Base-by-base conservation (phyloP, 176 grass and related monocot genomes). In the Microstegium vimineum region DNA sequence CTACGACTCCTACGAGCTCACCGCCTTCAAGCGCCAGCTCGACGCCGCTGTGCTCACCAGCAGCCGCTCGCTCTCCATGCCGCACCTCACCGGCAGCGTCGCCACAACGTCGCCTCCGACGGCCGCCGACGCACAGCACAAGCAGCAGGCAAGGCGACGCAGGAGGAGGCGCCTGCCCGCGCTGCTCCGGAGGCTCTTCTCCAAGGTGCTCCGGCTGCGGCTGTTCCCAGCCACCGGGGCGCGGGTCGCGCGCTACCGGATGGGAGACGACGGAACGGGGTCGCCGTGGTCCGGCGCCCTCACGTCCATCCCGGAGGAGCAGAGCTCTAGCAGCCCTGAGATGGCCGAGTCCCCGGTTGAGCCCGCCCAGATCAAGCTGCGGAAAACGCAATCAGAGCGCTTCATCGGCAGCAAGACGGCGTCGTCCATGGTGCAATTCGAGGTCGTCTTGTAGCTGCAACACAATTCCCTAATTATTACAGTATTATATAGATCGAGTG, bases 1-100 rank as follows among this genome's bases (percentile, higher is more conserved):
- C 33, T 85, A 89, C 87, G 87, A 85, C 82, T 82, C 87, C 1
- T 81, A 85, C 65, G 82, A 82, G 87, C 65, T 89, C 82, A 41
- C 82, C 40, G 41, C 70, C 70, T 81, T 89, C 87, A 75, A 60
- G 62, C 76, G 63, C 49, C 82, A 89, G 82, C 70, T 85, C 70
- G 87, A 85, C 76, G 71, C 82, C 51, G 51, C 82, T 41, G 76
- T 80, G 81, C 74, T 79, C 35, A 35, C 45, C 73, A 31, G 66
- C 52, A 28, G 54, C 28, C 69, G 81, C 10, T 89, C 81, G 22
- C 51, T 89, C 47, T 89, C 87, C 76, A 89, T 89, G 87, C 81
- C 87, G 76, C 81, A 80, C 87, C 71, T 77, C 23, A 4, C 32
- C 3, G 0, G 5, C 46, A 30, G 45, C 42, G 62, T 31, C 31